Percentiles rank a stretch among this genome's conserved stretches.
phyloP scores from a whole-genome alignment of 768 basidiomycete genomes.

The Exidia glandulosa region DNA sequence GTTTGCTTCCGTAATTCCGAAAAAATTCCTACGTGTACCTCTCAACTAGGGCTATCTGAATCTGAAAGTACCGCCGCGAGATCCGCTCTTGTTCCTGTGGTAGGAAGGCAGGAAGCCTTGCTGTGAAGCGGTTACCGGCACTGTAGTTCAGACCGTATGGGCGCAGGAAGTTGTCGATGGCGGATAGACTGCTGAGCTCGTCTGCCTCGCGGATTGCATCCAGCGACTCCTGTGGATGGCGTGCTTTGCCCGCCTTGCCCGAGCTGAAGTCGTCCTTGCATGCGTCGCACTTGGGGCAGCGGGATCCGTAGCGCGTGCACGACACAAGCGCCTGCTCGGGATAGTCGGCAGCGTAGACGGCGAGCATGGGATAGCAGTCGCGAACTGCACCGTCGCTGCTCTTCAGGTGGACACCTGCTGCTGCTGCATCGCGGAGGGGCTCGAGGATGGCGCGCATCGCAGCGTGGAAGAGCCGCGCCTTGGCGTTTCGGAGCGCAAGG shows the following conservation, averaged over 20 bases:
- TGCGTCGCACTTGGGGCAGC: not conserved
- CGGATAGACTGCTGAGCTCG: not conserved
- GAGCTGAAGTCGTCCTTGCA: conserved; percentile 5
- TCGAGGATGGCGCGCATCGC: conserved; percentile 3
- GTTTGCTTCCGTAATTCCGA: no score
- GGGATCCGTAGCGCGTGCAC: not conserved
- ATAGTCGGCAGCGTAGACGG: conserved; percentile 4
- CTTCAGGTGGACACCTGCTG: not conserved
- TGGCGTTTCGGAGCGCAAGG: not conserved
- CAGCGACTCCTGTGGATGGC: not conserved
- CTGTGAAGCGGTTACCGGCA: no score
- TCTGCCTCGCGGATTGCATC: not conserved
- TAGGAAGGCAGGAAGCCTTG: no score
- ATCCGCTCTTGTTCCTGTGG: no score
- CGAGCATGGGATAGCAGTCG: conserved; percentile 1
- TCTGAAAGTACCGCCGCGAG: no score
- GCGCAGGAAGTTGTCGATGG: not conserved
- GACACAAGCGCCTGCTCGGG: conserved; percentile 4
- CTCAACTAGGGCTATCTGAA: no score
- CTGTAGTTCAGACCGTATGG: not conserved
- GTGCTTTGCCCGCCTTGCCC: not conserved
- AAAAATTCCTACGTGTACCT: no score
- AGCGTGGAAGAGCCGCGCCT: conserved; percentile 5
- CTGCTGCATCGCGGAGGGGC: conserved; percentile 1
- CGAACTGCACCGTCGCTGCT: conserved; percentile 4